phyloP scores from a whole-genome alignment of 2,329 filamentous ascomycete genomes.

The Verticillium isaacii region DNA sequence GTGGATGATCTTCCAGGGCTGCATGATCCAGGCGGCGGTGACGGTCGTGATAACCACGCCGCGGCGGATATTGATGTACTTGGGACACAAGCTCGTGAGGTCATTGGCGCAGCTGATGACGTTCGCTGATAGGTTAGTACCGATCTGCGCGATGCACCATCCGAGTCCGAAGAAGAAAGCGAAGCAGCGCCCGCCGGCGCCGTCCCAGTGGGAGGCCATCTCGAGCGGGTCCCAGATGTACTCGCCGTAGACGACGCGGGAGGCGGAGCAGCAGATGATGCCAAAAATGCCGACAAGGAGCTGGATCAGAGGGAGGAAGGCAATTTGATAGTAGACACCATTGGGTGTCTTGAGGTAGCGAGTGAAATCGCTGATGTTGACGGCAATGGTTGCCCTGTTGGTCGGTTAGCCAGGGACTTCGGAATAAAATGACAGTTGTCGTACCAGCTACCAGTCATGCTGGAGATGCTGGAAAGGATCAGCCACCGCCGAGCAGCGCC shows the following conservation, averaged over 20 bases:
- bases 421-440: too few relatives aligned
- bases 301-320: constrained; percentile 6
- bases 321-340: constrained; percentile 10
- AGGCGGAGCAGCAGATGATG: constrained; percentile 50
- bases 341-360: constrained; percentile 13
- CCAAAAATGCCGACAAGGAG: constrained; percentile 37
- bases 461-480: neutral
- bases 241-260: constrained; percentile 33
- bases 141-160: constrained; percentile 50
- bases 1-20: constrained; percentile 61
- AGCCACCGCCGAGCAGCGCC: constrained; percentile 2
- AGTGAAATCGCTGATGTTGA: constrained; percentile 13
- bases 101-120: constrained; percentile 51
- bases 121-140: constrained; percentile 54
- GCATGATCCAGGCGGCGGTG: constrained; percentile 51
- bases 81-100: constrained; percentile 46
- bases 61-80: constrained; percentile 50
- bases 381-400: constrained; percentile 6
- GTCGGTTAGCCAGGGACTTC: neutral
- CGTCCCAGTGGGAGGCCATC: constrained; percentile 39
- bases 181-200: constrained; percentile 33
- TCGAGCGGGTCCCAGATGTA: constrained; percentile 46
- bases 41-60: constrained; percentile 51
- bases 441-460: constrained; percentile 5
- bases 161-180: constrained; percentile 45